Base-by-base conservation (phyloP, 2,329 filamentous ascomycete genomes). In the Xylariaceae sp. region DNA sequence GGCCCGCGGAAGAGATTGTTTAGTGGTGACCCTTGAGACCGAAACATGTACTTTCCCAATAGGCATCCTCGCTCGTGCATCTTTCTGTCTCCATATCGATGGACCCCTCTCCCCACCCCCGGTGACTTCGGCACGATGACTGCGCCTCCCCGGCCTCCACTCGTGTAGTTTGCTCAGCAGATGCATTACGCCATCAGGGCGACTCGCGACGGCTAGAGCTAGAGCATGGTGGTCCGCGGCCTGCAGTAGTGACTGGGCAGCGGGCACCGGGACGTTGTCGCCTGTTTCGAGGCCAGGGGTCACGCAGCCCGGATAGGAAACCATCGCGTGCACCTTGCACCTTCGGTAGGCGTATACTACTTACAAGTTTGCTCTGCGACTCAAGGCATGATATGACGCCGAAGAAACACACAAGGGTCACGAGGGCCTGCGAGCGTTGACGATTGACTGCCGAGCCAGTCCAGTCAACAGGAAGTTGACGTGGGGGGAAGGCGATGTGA, bases 241-340 rank as follows among this genome's bases (percentile, higher is more conserved):
- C 26, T 26, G 26, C 26, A 34, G 10, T 34, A 10, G 32, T 13
- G 13, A 10, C 13, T 10, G n/a, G n/a, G n/a, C n/a, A 34, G 32
- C 32, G 32, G 32, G 10, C 1, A 30, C n/a, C n/a, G 32, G 13
- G 32, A 34, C 3, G 32, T 34, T 15, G 13, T 34, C 32, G 32
- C 32, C 10, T 34, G 32, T 34, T 13, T 22, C 48, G 41, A 49
- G 51, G 40, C 34, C 42, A 19, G 34, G 12, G 55, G 48, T 15
- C 1, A 34, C 49, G 36, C 26, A 51, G 13, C 55, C 55, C 26
- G 19, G 52, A 49, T 44, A 45, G 55, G 52, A 48, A 52, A 37
- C 2, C 18, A 49, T 13, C 37, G 21, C 43, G 46, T 18, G 21
- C 21, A 15, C 32, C 22, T 22, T 47, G 43, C 29, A 34, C 37